A percentile compares a stretch with the other conserved stretches of the same genome.
Conservation (phyloP, 169 alveolate genomes). For the Neospora caninum region DNA sequence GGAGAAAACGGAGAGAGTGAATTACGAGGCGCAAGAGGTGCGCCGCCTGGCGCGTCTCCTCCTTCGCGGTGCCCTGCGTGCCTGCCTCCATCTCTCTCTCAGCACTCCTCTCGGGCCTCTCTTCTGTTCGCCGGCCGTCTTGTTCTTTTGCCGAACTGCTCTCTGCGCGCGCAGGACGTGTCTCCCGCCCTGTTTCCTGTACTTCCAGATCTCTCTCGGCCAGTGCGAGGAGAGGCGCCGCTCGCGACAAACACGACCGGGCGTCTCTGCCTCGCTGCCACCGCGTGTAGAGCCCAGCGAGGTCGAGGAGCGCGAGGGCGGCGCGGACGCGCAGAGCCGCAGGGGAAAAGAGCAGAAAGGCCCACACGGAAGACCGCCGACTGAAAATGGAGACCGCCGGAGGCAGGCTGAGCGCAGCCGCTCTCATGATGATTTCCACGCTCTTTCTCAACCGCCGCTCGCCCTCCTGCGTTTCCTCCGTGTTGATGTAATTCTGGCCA, state of each 20-base stretch:
- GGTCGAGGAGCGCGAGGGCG: constrained; percentile 20
- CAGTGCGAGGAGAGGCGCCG: neutral
- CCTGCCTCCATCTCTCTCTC: neutral
- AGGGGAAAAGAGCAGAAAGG: neutral
- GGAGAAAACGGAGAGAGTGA: neutral
- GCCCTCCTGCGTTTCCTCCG: constrained; percentile 17
- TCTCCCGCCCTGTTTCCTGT: neutral
- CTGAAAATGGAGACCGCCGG: neutral
- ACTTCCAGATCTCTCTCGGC: neutral
- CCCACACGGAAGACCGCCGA: neutral
- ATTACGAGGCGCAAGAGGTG: neutral
- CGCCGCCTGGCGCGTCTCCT: neutral
- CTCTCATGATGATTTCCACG: neutral
- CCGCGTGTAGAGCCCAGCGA: neutral
- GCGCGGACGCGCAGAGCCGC: constrained; percentile 9
- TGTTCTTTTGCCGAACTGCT: neutral
- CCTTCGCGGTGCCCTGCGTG: neutral
- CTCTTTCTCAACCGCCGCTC: constrained; percentile 34
- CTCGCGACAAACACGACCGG: neutral
- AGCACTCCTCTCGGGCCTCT: too few relatives aligned
- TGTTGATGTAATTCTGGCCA: constrained; percentile 36
- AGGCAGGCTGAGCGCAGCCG: neutral
- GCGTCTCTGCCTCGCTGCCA: constrained; percentile 35
- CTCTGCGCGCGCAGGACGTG: neutral
- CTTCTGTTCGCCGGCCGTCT: neutral